These are phyloP conservation scores for Colletotrichum neosansevieriae DNA, from an alignment of 2,329 filamentous ascomycete genomes.

Conservation along the genomic window DNA sequence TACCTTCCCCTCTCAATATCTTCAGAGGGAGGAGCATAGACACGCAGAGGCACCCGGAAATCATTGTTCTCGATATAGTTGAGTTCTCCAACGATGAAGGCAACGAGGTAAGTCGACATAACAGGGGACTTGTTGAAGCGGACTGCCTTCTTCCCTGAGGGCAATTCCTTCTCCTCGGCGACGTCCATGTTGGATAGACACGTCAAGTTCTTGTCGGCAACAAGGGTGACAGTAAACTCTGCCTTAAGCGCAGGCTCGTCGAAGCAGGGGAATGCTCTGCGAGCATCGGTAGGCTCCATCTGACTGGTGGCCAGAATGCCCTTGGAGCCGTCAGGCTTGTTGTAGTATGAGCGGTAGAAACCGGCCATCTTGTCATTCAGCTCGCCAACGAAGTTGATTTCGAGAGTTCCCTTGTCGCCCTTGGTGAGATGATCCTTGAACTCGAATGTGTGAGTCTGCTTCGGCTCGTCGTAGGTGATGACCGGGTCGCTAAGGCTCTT, in stretches of 20 bases:
- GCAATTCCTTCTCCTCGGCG: constrained; percentile 72
- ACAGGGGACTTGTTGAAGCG: constrained; percentile 92
- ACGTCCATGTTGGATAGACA: constrained; percentile 98
- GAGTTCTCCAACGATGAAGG: constrained; percentile 93
- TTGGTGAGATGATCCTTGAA: constrained; percentile 80
- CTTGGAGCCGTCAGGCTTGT: constrained; percentile 80
- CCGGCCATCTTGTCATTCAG: constrained; percentile 97
- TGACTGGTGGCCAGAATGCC: constrained; percentile 91
- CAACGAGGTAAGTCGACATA: constrained; percentile 97
- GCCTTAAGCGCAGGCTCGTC: constrained; percentile 96
- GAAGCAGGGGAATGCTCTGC: constrained; percentile 94
- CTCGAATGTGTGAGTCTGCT: constrained; percentile 84
- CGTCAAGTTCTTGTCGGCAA: constrained; percentile 90
- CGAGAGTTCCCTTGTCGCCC: constrained; percentile 78
- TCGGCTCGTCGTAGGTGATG: constrained; percentile 80
- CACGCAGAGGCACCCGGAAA: constrained; percentile 91
- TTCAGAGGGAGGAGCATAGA: constrained; percentile 92
- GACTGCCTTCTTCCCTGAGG: constrained; percentile 77
- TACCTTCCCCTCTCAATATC: constrained; percentile 93
- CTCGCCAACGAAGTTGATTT: constrained; percentile 75
- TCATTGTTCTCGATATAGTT: constrained; percentile 93
- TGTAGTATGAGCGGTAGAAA: constrained; percentile 96
- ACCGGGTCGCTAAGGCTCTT: constrained; percentile 69
- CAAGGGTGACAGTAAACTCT: constrained; percentile 88
- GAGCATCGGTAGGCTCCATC: constrained; percentile 96